phyloP scores from a whole-genome alignment of 306 rosid genomes.

The Luffa aegyptiaca region DNA sequence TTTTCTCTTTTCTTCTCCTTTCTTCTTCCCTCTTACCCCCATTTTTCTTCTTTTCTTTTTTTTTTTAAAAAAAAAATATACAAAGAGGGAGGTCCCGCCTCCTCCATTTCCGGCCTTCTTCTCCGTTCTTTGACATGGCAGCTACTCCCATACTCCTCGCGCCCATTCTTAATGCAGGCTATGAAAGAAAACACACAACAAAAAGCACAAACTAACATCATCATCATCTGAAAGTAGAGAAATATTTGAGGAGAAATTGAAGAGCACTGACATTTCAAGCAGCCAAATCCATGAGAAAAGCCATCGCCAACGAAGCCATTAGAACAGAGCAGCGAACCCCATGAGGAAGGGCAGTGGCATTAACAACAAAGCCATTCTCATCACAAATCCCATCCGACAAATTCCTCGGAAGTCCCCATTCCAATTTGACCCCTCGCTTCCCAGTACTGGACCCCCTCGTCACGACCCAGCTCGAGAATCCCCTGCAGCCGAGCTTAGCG shows the following conservation, averaged over 20 bases:
- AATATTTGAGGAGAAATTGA: too few relatives aligned
- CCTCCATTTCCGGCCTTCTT: too few relatives aligned
- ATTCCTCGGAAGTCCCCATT: slow-evolving; percentile 75
- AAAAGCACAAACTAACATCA: not conserved
- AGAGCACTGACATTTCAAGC: slow-evolving; percentile 50
- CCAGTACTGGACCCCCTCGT: slow-evolving; percentile 46
- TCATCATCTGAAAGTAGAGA: too few relatives aligned
- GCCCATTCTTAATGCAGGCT: slow-evolving; percentile 68
- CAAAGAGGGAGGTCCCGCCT: too few relatives aligned
- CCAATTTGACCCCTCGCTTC: slow-evolving; percentile 76
- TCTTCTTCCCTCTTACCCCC: too few relatives aligned
- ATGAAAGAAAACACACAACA: slow-evolving; percentile 3
- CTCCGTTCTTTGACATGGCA: slow-evolving; percentile 42
- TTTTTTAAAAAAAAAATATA: too few relatives aligned
- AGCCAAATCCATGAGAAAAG: slow-evolving; percentile 63
- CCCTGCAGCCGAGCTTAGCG: slow-evolving; percentile 78
- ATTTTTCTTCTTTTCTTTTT: too few relatives aligned
- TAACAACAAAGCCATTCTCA: slow-evolving; percentile 33
- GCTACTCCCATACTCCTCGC: slow-evolving; percentile 49
- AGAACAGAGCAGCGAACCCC: slow-evolving; percentile 63
- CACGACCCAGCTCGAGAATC: slow-evolving; percentile 85
- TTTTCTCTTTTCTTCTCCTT: too few relatives aligned
- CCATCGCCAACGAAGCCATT: slow-evolving; percentile 80
- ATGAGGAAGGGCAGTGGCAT: slow-evolving; percentile 48
- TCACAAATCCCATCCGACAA: slow-evolving; percentile 44